Percentiles rank a stretch among this genome's conserved stretches.
phyloP scores from a whole-genome alignment of 345 rosid genomes.

The Dimocarpus longan region DNA sequence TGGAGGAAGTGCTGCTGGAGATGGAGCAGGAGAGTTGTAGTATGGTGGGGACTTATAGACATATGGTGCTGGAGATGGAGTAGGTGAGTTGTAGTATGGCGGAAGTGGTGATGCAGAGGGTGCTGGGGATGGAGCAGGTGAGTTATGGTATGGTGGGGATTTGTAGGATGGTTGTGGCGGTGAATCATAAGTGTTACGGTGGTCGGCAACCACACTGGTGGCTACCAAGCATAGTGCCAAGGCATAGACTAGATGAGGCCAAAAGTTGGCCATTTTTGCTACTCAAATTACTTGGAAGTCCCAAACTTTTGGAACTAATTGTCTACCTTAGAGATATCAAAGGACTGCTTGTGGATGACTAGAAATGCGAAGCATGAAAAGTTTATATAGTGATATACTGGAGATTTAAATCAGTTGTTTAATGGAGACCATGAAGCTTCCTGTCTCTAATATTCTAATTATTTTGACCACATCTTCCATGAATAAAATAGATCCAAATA shows the following conservation, averaged over 20 bases:
- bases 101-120: background rate
- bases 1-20: background rate
- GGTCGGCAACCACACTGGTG: conserved; percentile 27
- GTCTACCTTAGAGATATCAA: background rate
- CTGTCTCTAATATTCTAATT: no score
- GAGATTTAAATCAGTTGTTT: background rate
- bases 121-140: background rate
- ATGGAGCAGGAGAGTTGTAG: background rate
- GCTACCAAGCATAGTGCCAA: conserved; percentile 32
- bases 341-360: background rate
- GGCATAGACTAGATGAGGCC: conserved; percentile 34
- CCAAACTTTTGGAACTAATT: background rate
- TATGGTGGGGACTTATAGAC: background rate
- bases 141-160: background rate
- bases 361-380: background rate
- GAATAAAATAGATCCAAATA: no score
- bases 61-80: background rate
- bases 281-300: background rate
- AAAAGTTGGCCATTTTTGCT: conserved; percentile 40
- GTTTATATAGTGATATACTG: background rate
- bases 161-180: conserved; percentile 6
- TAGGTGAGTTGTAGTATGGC: background rate
- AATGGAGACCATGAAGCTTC: background rate
- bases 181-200: background rate
- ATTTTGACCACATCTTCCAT: no score